Percentiles rank a stretch among this genome's conserved stretches.
Evolutionary conservation across 2,329 filamentous ascomycete genomes (phyloP).

Genomic region (Fusarium neocosmosporiellum): DNA sequence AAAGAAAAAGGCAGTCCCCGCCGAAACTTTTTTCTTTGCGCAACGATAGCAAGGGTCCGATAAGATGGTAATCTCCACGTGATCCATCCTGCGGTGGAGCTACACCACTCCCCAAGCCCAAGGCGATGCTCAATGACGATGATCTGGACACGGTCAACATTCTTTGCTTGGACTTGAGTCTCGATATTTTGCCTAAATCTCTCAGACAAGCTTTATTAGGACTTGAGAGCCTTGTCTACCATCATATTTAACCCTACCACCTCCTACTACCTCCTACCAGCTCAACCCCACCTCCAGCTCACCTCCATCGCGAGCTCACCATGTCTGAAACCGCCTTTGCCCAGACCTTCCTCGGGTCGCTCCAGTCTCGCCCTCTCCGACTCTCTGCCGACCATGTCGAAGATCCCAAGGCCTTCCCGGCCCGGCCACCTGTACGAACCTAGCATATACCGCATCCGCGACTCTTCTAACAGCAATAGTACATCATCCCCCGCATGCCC

Average conservation of each 20-base stretch:
- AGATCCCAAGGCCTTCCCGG: constrained; percentile 81
- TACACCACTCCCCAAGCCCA: constrained; percentile 6
- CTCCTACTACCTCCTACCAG: neutral
- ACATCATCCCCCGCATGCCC: constrained; percentile 77
- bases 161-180: neutral
- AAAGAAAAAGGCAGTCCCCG: constrained; percentile 46
- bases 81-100: constrained; percentile 33
- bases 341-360: constrained; percentile 81
- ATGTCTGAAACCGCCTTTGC: constrained; percentile 91
- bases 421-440: constrained; percentile 75
- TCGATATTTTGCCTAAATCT: neutral
- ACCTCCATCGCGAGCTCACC: constrained; percentile 34
- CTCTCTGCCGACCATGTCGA: constrained; percentile 91
- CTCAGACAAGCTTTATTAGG: neutral
- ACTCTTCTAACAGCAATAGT: constrained; percentile 57
- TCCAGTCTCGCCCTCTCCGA: constrained; percentile 83
- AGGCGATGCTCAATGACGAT: constrained; percentile 36
- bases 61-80: constrained; percentile 45
- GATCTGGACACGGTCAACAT: constrained; percentile 3
- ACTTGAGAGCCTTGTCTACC: neutral
- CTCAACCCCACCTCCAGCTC: constrained; percentile 39
- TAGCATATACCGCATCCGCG: neutral
- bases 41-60: constrained; percentile 43
- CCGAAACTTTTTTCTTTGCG: constrained; percentile 54
- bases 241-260: neutral